Evolutionary conservation across 306 rosid species (phyloP), one percentile per base, ranked within the genome.

Genomic region (Gastrolobium bilobum): DNA sequence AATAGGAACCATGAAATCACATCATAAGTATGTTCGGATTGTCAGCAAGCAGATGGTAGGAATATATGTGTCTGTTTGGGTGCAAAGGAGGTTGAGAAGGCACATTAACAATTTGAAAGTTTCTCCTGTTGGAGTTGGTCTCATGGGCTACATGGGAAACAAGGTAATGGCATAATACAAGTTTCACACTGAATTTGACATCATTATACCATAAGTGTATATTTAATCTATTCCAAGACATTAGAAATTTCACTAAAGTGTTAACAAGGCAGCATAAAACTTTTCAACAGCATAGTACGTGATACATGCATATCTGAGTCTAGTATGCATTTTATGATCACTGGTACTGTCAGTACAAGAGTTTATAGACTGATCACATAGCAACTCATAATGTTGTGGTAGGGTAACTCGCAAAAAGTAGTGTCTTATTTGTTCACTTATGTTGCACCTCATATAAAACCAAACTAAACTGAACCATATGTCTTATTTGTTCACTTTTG

Each of bases 11-110:
- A 68, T 8, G 68, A 88, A 85, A 74, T 71, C 85, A 37, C 66
- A 68, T 77, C 84, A 78, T 5, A 86, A 81, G 31, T 95, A 92
- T 65, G 98, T 92, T 0, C 76, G 93, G 66, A 85, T 95, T 62
- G 90, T 92, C 47, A 90, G 99, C 87, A 95, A 95, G 91, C 99
- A 95, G 84, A 95, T 95, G 99, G 97, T 95, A 7, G 99, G 99
- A 70, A 91, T 95, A 58, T 92, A 92, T 40, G 88, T 95, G 51
- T 95, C 99, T 15, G 57, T 91, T 74, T 95, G 99, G 99, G 99
- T 92, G 68, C 90, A 87, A n/a, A 90, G 88, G 85, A 91, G 87
- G 80, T 79, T 95, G 81, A 88, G 99, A 71, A 92, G 92, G 68
- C 98, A 87, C 34, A 46, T 95, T 34, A 91, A 95, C 80, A 93